Evolutionary conservation across 768 basidiomycete genomes (phyloP), one percentile per base, ranked within the genome.

Genomic region (Epithele typhae): DNA sequence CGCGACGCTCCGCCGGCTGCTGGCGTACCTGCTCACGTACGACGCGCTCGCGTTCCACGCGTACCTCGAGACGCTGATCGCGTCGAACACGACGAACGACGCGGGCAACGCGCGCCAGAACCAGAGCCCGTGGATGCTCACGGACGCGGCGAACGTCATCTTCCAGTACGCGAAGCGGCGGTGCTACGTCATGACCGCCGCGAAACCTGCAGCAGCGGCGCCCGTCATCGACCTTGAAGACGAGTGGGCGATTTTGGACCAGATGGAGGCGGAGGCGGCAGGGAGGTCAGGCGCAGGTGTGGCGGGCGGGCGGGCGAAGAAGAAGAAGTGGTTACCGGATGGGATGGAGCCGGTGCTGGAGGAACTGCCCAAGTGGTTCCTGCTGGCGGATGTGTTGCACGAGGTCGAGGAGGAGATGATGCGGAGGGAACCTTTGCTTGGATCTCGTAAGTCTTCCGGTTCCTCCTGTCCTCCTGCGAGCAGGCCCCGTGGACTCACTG

Each of bases 331-430:
- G 84, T 60, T 92, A 18, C 88, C 92, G 0, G 72, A 78, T 9
- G 83, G 81, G 1, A 81, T 94, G 64, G 81, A 91, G 37, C 89
- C 92, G 0, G 79, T 93, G 0, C 71, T 97, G 19, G 96, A 98
- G 65, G 96, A 98, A 59, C 76, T 89, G 36, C 94, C 94, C 0
- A 99, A 99, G 63, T 98, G 96, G 95, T 76, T 76, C 46, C 62
- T 94, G 7, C 68, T 99, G 11, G 76, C 83, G 0, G 87, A 92
- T n/a, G 77, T 94, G 0, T 63, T 99, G 36, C 75, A 90, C 41
- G 96, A 99, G 67, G 85, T 92, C 2, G 96, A 98, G 64, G 82
- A 82, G 49, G 90, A 93, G 54, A 84, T 88, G 24, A 70, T 87
- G 48, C 71, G 81, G 35, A 76, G 79, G 51, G 78, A 84, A 52